Conservation (phyloP, 208 protist species). For the Plasmodiophora brassicae region DNA sequence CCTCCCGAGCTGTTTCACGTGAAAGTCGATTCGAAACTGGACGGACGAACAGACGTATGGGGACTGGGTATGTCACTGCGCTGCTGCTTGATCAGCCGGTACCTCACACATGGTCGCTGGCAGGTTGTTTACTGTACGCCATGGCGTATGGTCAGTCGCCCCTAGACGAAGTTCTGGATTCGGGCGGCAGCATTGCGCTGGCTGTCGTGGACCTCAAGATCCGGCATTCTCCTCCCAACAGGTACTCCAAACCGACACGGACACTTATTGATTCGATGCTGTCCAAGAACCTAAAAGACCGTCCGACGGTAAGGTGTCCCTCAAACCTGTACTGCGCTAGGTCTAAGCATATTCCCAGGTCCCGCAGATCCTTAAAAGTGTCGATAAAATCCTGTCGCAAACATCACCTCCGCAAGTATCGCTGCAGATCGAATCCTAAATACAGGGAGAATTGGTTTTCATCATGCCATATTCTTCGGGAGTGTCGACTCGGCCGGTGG, state of each 20-base stretch:
- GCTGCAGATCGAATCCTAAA: too few species aligned
- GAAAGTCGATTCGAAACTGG: neutral
- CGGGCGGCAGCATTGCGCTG: conserved; percentile 2
- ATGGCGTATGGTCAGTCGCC: neutral
- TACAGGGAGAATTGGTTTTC: too few species aligned
- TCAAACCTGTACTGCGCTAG: too few species aligned
- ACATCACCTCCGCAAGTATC: too few species aligned
- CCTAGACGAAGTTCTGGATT: neutral
- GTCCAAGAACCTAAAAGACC: neutral
- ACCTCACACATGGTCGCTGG: neutral
- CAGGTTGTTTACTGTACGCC: conserved; percentile 2
- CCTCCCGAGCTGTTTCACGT: neutral
- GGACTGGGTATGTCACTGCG: neutral
- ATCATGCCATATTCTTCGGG: too few species aligned
- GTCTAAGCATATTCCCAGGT: too few species aligned
- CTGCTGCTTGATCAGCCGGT: neutral
- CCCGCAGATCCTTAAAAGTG: too few species aligned
- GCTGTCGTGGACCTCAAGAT: neutral
- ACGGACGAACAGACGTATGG: neutral
- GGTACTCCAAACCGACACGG: neutral
- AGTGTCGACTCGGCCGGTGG: too few species aligned
- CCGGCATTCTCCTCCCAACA: neutral
- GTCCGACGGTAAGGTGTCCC: neutral
- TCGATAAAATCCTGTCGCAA: too few species aligned
- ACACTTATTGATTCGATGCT: conserved; percentile 9